A percentile compares a stretch with the other conserved stretches of the same genome.
phyloP scores from a whole-genome alignment of 1,284 basidiomycete species.

The Pseudozyma sp. region DNA sequence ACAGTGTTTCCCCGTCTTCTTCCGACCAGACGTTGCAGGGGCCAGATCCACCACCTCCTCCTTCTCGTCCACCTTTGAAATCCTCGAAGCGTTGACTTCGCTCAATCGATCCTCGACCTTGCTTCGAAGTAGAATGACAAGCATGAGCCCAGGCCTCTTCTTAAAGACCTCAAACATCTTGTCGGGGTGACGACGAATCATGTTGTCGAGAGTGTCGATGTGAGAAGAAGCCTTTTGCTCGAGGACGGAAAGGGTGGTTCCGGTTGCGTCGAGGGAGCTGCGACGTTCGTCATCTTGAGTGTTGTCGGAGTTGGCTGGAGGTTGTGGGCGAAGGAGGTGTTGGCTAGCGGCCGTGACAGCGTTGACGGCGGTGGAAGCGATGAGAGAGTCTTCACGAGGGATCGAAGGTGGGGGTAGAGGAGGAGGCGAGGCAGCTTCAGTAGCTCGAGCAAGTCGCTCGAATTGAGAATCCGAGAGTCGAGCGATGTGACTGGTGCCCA shows the following conservation, averaged over 20 bases:
- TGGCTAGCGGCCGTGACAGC: neutral
- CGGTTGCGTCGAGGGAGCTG: constrained; percentile 5
- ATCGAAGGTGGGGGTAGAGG: constrained; percentile 5
- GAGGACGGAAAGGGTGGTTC: constrained; percentile 30
- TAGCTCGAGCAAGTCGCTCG: constrained; percentile 24
- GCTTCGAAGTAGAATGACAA: constrained; percentile 29
- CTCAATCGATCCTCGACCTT: constrained; percentile 27
- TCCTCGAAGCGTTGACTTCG: neutral
- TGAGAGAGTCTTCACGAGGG: constrained; percentile 7
- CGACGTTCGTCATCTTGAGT: constrained; percentile 9
- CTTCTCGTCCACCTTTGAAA: too few relatives aligned
- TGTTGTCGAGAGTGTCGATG: constrained; percentile 22
- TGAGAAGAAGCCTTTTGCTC: constrained; percentile 20
- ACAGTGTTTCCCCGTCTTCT: neutral
- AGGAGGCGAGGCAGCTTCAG: constrained; percentile 6
- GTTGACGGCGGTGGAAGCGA: neutral
- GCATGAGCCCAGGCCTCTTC: constrained; percentile 20
- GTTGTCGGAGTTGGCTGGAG: neutral
- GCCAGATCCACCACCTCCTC: constrained; percentile 4
- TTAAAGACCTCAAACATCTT: constrained; percentile 25
- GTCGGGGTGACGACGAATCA: constrained; percentile 34
- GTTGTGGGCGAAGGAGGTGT: too few relatives aligned
- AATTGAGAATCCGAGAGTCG: constrained; percentile 32
- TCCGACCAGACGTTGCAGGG: neutral
- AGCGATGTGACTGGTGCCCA: constrained; percentile 27